Base-by-base conservation (phyloP, 768 basidiomycete genomes). In the Pleurotus citrinopileatus region DNA sequence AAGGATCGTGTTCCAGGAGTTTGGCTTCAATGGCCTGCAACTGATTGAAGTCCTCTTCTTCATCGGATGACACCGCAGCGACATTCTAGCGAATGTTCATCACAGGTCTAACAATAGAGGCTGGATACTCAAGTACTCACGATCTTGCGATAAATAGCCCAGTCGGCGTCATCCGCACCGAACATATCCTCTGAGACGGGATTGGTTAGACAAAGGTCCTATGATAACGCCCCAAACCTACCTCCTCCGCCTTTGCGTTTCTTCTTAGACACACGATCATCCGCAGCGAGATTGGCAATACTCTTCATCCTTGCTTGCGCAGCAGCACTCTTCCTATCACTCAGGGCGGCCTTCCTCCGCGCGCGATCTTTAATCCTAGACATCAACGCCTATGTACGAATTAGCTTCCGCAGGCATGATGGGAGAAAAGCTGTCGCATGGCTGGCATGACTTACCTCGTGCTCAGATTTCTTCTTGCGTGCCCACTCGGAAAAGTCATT, bases 141-240 rank as follows among this genome's bases (percentile, higher is more conserved):
- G 55, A 99, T 94, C 71, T 98, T 94, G 59, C 96, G 91, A 65
- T 98, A 98, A 55, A 98, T 94, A 0, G 88, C 87, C 95, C 96
- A 98, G 65, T 98, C 96, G 5, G 89, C 94, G 64, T 98, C 95
- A 59, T 96, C 87, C 15, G 86, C 87, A 3, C 96, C 94, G 64
- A 98, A 99, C 72, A 76, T 86, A 60, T 98, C 95, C 74, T 98
- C 95, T 89, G 51, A 56, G 6, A 9, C 47, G 40, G 27, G n/a
- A 34, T 4, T 50, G 8, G 15, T 15, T 34, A 52, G 23, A 57
- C 53, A 25, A 37, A 48, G 20, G 10, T 19, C 19, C 17, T 7
- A 56, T 23, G 44, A 23, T 7, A 37, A 20, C 1, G 10, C 38
- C 43, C 15, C 10, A 20, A 22, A 67, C 80, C 48, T 52, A 91